A percentile compares a stretch with the other conserved stretches of the same genome.
These are phyloP conservation scores for Backusella circina DNA, from an alignment of 192 early-diverging fungal genomes.

Conservation along the genomic window DNA sequence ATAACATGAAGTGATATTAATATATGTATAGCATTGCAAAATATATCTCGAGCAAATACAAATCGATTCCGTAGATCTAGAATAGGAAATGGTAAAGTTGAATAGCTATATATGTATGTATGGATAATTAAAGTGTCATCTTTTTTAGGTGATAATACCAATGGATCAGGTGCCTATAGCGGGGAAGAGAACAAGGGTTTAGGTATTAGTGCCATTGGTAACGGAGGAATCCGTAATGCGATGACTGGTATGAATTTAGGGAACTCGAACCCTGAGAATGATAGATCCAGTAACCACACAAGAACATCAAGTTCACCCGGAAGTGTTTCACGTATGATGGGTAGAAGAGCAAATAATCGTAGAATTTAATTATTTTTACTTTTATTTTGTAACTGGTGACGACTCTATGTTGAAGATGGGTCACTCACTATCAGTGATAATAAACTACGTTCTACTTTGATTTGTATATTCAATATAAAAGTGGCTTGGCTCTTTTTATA, in stretches of 20 bases:
- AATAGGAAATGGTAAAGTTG: not conserved
- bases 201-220: not conserved
- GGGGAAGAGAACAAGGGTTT: not conserved
- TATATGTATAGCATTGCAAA: conserved; percentile 7
- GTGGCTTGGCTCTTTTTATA: too few relatives aligned
- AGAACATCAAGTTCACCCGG: not conserved
- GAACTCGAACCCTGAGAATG: not conserved
- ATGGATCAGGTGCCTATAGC: not conserved
- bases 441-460: too few relatives aligned
- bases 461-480: too few relatives aligned
- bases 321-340: not conserved
- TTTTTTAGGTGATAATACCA: not conserved
- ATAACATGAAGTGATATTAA: not conserved
- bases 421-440: too few relatives aligned
- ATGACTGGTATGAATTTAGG: not conserved
- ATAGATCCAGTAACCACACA: not conserved
- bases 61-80: not conserved
- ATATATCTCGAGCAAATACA: not conserved
- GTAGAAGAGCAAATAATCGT: not conserved
- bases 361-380: not conserved
- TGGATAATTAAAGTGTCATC: not conserved
- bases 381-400: not conserved
- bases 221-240: not conserved
- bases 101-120: not conserved
- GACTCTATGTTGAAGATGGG: not conserved